Evolutionary conservation across 2,329 filamentous ascomycete genomes (phyloP), one percentile per base, ranked within the genome.

Genomic region (Amauroascus verrucosus): DNA sequence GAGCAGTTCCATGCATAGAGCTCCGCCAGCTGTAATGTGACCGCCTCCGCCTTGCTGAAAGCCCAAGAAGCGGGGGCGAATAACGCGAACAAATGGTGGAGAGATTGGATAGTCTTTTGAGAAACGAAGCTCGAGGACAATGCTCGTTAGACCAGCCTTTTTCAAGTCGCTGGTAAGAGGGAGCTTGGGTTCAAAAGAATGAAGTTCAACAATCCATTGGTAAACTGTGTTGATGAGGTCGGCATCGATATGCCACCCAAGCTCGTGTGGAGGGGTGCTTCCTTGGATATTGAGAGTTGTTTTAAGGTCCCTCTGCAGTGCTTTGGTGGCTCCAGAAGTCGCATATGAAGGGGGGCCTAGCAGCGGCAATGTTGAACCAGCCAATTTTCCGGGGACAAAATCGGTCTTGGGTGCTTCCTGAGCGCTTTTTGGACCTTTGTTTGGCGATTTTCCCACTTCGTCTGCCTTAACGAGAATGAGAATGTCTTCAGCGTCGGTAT

Each of bases 141-240:
- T 73, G 63, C 86, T 89, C 20, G 75, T 78, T 54, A 85, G 60
- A 0, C 74, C 75, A 0, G 72, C 74, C 1, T 65, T 61, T 65
- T 83, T 81, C 81, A 95, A 88, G 63, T 95, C 89, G 51, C 77
- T 64, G 0, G 85, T 83, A 0, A 96, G 73, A 0, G 85, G 86
- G 0, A 93, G 74, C 1, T 71, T 65, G 0, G 71, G 58, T 22
- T 88, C 84, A 62, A 95, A 95, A 41, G 84, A 87, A 66, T 95
- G 90, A 1, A 96, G 73, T 66, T 95, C 86, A 5, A 94, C 82
- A 55, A 95, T 88, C 89, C 89, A 95, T 63, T 94, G 88, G 63
- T 93, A 95, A 57, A 89, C 76, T 62, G 90, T 94, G 20, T 72
- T 77, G 35, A 90, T 73, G 48, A 80, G 77, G 5, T 74, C 72